phyloP scores from a whole-genome alignment of 164 flowering plant species.

The Tetrastigma voinierianum region DNA sequence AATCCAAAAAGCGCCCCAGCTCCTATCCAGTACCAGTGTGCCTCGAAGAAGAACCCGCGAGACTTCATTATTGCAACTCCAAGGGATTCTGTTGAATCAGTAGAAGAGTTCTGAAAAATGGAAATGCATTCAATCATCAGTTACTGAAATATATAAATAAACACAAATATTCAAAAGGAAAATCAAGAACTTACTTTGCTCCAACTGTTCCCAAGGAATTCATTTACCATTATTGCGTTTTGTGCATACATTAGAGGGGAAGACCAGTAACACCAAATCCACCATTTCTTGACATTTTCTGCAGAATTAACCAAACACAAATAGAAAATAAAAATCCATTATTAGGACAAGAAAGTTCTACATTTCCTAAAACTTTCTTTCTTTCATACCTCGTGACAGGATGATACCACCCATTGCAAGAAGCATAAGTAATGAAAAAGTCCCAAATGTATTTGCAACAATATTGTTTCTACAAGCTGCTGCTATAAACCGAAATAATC shows the following conservation, averaged over 20 bases:
- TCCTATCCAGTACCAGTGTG: slow-evolving; percentile 40
- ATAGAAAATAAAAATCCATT: no score
- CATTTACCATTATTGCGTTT: slow-evolving; percentile 39
- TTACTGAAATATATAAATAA: no score
- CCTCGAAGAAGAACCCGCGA: slow-evolving; percentile 29
- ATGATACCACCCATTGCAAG: slow-evolving; percentile 48
- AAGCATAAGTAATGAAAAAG: slow-evolving; percentile 32
- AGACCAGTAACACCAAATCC: slow-evolving; percentile 52
- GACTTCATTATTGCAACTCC: slow-evolving; percentile 25
- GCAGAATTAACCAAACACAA: neutral
- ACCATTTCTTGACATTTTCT: slow-evolving; percentile 46
- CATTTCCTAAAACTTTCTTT: no score
- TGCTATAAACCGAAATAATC: slow-evolving; percentile 38
- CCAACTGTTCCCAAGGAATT: slow-evolving; percentile 46
- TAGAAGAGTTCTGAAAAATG: slow-evolving; percentile 8
- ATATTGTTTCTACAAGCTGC: slow-evolving; percentile 46
- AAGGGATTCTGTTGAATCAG: slow-evolving; percentile 8
- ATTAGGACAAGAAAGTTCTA: no score
- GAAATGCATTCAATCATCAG: neutral
- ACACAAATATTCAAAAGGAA: neutral
- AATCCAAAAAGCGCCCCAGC: slow-evolving; percentile 27
- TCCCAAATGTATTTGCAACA: slow-evolving; percentile 47
- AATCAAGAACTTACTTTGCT: slow-evolving; percentile 20
- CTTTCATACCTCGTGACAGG: slow-evolving; percentile 35
- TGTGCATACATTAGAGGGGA: slow-evolving; percentile 49